Conservation (phyloP, 208 protist species). For the Leishmania tropica region DNA sequence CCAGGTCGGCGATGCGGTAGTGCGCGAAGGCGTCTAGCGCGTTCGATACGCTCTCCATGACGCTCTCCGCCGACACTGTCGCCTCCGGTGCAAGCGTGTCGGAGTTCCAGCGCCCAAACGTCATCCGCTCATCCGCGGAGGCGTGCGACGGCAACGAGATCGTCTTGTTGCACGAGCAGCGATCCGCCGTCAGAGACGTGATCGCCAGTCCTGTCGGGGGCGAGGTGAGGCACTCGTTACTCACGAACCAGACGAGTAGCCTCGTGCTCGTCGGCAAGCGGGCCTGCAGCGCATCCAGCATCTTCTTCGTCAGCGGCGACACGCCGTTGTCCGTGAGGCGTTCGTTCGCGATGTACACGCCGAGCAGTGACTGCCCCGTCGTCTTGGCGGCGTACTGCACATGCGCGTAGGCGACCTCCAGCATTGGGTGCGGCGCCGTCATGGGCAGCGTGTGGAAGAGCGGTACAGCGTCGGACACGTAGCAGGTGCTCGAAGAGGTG, state of each 20-base stretch:
- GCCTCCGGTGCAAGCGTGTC: conserved; percentile 67
- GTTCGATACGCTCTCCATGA: conserved; percentile 63
- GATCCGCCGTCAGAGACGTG: conserved; percentile 39
- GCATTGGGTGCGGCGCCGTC: conserved; percentile 81
- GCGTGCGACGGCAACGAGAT: conserved; percentile 30
- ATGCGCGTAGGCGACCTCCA: conserved; percentile 80
- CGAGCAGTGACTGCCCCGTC: conserved; percentile 68
- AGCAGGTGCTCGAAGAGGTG: conserved; percentile 31
- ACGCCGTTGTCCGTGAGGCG: conserved; percentile 59
- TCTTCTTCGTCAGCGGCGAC: conserved; percentile 38
- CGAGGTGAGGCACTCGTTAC: conserved; percentile 64
- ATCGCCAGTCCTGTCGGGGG: conserved; percentile 48
- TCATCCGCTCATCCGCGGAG: conserved; percentile 31
- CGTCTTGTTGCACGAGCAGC: conserved; percentile 38
- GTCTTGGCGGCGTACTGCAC: conserved; percentile 67
- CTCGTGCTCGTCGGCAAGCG: conserved; percentile 35
- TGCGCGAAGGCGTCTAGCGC: conserved; percentile 76
- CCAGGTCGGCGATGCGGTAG: conserved; percentile 82
- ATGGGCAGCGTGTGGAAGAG: conserved; percentile 82
- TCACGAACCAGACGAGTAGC: conserved; percentile 65
- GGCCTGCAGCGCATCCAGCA: conserved; percentile 44
- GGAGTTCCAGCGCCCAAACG: conserved; percentile 78
- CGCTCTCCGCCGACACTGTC: conserved; percentile 43
- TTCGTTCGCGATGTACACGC: conserved; percentile 87
- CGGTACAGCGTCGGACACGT: conserved; percentile 72